Evolutionary conservation across 1,284 basidiomycete genomes (phyloP).

Genomic region (Ceratobasidium theobromae): DNA sequence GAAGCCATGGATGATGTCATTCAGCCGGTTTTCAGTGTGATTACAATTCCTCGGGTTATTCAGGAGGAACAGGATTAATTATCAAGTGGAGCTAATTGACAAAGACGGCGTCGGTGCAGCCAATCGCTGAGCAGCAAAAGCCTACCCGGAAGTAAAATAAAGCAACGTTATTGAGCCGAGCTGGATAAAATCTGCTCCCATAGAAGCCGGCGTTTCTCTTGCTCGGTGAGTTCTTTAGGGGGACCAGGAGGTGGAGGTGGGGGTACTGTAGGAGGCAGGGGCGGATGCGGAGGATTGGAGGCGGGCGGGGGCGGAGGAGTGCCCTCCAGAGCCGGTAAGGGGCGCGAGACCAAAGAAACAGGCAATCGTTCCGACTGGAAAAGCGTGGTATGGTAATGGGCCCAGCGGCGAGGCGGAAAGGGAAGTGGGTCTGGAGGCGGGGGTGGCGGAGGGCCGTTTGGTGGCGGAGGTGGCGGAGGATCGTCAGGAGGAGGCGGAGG

Average conservation of each 20-base stretch:
- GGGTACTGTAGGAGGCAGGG: background rate
- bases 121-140: no score
- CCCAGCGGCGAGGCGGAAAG: constrained; percentile 55
- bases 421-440: constrained; percentile 10
- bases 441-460: background rate
- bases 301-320: constrained; percentile 40
- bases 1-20: background rate
- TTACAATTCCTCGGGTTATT: no score
- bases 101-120: no score
- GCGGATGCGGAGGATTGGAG: background rate
- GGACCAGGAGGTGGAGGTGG: background rate
- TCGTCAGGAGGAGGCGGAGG: constrained; percentile 3
- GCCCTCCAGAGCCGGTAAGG: constrained; percentile 45
- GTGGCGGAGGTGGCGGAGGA: constrained; percentile 20
- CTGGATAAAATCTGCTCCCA: constrained; percentile 18
- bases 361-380: constrained; percentile 61
- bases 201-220: background rate
- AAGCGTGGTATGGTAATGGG: constrained; percentile 57
- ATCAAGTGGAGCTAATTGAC: no score
- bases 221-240: background rate
- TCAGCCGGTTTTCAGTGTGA: background rate
- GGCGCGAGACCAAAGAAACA: constrained; percentile 50
- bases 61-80: no score
- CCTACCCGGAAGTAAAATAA: no score
- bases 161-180: no score